These are phyloP conservation scores for Thalassia testudinum DNA, from an alignment of 116 monocot genomes.

Conservation along the genomic window DNA sequence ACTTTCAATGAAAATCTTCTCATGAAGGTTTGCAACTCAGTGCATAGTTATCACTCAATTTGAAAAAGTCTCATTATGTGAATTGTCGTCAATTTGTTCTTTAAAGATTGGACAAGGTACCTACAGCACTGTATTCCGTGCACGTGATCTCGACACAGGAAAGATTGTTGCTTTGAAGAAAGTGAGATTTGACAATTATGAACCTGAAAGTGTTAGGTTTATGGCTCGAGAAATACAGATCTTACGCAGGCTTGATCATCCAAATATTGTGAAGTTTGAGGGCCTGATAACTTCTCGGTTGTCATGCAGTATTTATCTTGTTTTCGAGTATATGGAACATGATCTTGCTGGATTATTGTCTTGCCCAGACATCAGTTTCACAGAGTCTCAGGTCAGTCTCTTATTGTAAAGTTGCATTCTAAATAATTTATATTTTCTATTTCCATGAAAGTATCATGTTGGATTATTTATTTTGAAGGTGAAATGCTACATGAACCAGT, in stretches of 20 bases:
- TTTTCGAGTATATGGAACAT: conserved; percentile 98
- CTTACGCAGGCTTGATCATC: conserved; percentile 77
- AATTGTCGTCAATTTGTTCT: too few relatives aligned
- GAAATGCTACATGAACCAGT: conserved; percentile 57
- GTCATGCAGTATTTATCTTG: conserved; percentile 70
- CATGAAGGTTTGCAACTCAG: too few relatives aligned
- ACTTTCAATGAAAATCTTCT: too few relatives aligned
- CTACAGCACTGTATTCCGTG: conserved; percentile 83
- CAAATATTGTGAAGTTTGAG: conserved; percentile 74
- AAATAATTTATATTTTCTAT: too few relatives aligned
- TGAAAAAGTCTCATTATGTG: too few relatives aligned
- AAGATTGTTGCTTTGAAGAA: conserved; percentile 86
- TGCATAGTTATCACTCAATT: too few relatives aligned
- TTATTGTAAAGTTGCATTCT: too few relatives aligned
- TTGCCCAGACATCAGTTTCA: conserved; percentile 60
- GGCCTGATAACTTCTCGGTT: conserved; percentile 65
- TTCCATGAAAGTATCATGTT: too few relatives aligned
- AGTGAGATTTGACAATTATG: conserved; percentile 84
- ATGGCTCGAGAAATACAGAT: conserved; percentile 92
- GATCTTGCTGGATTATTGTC: conserved; percentile 77
- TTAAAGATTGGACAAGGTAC: conserved; percentile 87
- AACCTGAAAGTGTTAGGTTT: conserved; percentile 87
- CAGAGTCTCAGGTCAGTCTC: conserved; percentile 64
- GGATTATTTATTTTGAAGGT: conserved; percentile 19
- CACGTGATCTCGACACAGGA: conserved; percentile 61